Evolutionary conservation across 2,329 filamentous ascomycete genomes (phyloP).

Genomic region (Chaetomiaceae sp.): DNA sequence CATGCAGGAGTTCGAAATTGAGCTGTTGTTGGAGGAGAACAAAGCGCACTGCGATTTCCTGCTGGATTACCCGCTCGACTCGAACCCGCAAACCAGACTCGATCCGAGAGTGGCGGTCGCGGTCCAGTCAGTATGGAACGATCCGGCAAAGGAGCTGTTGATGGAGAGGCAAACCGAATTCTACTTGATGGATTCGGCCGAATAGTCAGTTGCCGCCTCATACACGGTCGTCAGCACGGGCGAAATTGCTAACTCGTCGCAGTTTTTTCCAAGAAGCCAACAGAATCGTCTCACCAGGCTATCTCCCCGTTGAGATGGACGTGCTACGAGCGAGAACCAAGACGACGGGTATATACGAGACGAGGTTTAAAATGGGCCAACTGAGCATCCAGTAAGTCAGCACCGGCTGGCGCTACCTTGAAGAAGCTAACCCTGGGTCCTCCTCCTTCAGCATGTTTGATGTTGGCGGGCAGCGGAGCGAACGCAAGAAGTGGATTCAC

Average conservation of each 20-base stretch:
- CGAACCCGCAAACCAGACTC: slow-evolving; percentile 81
- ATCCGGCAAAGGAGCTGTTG: slow-evolving; percentile 74
- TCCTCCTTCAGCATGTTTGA: slow-evolving; percentile 81
- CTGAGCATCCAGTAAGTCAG: slow-evolving; percentile 89
- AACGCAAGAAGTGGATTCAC: slow-evolving; percentile 99
- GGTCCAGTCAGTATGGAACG: slow-evolving; percentile 83
- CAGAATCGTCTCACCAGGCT: slow-evolving; percentile 78
- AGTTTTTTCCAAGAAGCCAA: slow-evolving; percentile 95
- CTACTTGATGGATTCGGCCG: slow-evolving; percentile 98
- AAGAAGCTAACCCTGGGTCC: not conserved
- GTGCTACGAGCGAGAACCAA: slow-evolving; percentile 94
- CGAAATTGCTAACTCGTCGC: slow-evolving; percentile 26
- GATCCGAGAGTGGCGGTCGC: slow-evolving; percentile 77
- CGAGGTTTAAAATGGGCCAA: slow-evolving; percentile 96
- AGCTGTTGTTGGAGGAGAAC: slow-evolving; percentile 68
- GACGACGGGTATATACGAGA: slow-evolving; percentile 98
- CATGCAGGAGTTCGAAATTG: slow-evolving; percentile 86
- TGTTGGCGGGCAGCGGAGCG: slow-evolving; percentile 92
- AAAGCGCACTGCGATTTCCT: slow-evolving; percentile 74
- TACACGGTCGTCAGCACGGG: not conserved
- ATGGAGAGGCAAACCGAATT: slow-evolving; percentile 97
- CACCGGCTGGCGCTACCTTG: not conserved
- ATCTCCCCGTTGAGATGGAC: slow-evolving; percentile 90
- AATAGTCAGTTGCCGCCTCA: slow-evolving; percentile 66
- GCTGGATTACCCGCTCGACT: slow-evolving; percentile 81